These are phyloP conservation scores for Boletus subparvulus DNA, from an alignment of 768 basidiomycete species.

Conservation along the genomic window DNA sequence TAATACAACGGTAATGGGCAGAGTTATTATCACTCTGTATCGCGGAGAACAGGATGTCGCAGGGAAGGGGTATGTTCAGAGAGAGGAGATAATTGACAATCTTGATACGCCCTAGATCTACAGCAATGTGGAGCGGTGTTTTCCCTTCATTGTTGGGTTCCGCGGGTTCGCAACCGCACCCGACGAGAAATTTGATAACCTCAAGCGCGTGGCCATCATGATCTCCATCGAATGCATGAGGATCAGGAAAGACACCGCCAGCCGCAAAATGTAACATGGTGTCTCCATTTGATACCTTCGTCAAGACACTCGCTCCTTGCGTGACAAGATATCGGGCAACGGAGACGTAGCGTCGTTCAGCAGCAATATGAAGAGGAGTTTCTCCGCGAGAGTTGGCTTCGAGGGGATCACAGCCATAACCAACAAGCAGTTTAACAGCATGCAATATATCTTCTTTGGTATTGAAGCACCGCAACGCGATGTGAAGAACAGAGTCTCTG, in stretches of 20 bases:
- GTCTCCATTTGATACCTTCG: not conserved
- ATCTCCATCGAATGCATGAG: not conserved
- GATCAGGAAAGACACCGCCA: not conserved
- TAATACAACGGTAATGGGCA: not conserved
- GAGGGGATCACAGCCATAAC: not conserved
- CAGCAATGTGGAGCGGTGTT: not conserved
- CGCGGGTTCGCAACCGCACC: not conserved
- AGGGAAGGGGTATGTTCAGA: not conserved
- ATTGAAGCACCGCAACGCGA: not conserved
- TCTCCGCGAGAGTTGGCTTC: not conserved
- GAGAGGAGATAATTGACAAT: not conserved
- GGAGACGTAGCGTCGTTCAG: not conserved
- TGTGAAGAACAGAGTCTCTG: not conserved
- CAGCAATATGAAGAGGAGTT: not conserved
- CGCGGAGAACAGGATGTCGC: not conserved
- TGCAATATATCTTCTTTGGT: not conserved
- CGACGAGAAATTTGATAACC: not conserved
- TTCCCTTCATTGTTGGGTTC: not conserved
- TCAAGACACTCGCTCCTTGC: not conserved
- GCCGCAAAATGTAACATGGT: not conserved
- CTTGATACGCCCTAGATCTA: not conserved
- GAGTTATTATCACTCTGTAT: not conserved
- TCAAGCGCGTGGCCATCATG: not conserved
- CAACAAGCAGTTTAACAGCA: not conserved
- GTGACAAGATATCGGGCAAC: not conserved